A percentile compares a stretch with the other conserved stretches of the same genome.
Evolutionary conservation across 2,329 filamentous ascomycete genomes (phyloP).

Genomic region (Colletotrichum eremochloae): DNA sequence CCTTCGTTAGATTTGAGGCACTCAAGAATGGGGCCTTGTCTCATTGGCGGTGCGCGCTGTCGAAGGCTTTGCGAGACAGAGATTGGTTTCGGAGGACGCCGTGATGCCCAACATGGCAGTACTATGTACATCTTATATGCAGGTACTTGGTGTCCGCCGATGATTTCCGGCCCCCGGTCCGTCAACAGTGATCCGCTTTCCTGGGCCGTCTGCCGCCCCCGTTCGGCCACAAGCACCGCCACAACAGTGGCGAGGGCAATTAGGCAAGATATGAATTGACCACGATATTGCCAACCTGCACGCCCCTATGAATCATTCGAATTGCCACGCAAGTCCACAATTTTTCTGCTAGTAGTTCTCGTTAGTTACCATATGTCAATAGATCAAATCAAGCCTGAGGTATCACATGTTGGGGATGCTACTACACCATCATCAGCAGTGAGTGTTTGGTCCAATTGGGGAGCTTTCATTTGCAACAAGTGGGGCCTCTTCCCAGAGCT

Average conservation of each 20-base stretch:
- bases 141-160: background rate
- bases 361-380: background rate
- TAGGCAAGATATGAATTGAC: background rate
- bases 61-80: background rate
- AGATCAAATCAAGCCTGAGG: background rate
- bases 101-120: too few species aligned
- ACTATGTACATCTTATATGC: too few species aligned
- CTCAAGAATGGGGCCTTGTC: background rate
- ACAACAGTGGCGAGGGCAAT: background rate
- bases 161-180: background rate
- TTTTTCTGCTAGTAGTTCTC: background rate
- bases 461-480: constrained; percentile 28
- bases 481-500: constrained; percentile 8
- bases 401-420: background rate
- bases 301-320: background rate
- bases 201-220: background rate
- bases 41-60: background rate
- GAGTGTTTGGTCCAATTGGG: constrained; percentile 9
- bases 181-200: background rate
- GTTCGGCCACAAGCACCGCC: background rate
- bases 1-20: background rate
- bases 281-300: background rate
- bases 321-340: background rate
- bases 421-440: background rate
- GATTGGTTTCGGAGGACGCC: too few species aligned